A percentile compares a stretch with the other conserved stretches of the same genome.
phyloP scores from a whole-genome alignment of 2,329 filamentous ascomycete genomes.

The Nemania diffusa region DNA sequence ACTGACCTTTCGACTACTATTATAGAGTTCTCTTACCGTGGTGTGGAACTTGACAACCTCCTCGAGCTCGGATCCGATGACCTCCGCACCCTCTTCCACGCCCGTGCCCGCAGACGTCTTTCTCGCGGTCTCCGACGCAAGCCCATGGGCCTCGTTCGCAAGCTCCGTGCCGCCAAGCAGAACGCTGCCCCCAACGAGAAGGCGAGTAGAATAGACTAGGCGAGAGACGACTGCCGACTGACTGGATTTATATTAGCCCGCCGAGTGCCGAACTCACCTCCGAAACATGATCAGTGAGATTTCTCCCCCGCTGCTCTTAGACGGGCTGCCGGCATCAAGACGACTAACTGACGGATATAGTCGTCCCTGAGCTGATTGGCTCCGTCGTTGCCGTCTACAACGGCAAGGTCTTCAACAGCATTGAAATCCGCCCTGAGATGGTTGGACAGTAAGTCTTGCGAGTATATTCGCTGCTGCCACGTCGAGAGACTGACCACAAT shows the following conservation, averaged over 20 bases:
- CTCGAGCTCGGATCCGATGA: slow-evolving; percentile 98
- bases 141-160: slow-evolving; percentile 99
- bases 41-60: slow-evolving; percentile 99
- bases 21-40: slow-evolving; percentile 96
- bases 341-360: slow-evolving; percentile 17
- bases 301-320: background rate
- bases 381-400: slow-evolving; percentile 99
- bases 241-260: slow-evolving; percentile 17
- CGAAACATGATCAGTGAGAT: slow-evolving; percentile 88
- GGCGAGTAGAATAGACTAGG: slow-evolving; percentile 15
- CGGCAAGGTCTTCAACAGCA: slow-evolving; percentile 99
- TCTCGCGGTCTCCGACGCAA: slow-evolving; percentile 99
- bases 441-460: slow-evolving; percentile 83
- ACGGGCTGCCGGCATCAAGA: background rate
- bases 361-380: slow-evolving; percentile 99
- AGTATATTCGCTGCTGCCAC: background rate
- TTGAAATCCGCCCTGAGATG: slow-evolving; percentile 99
- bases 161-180: slow-evolving; percentile 99
- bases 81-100: slow-evolving; percentile 99
- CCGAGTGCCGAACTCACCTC: slow-evolving; percentile 75
- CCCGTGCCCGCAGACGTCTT: slow-evolving; percentile 97
- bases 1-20: slow-evolving; percentile 76
- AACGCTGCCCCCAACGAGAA: slow-evolving; percentile 97
- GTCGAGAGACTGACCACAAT: slow-evolving; percentile 16
- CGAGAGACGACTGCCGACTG: slow-evolving; percentile 18